A percentile compares a stretch with the other conserved stretches of the same genome.
phyloP scores from a whole-genome alignment of 2,329 filamentous ascomycete genomes.

The Coleophoma crateriformis region DNA sequence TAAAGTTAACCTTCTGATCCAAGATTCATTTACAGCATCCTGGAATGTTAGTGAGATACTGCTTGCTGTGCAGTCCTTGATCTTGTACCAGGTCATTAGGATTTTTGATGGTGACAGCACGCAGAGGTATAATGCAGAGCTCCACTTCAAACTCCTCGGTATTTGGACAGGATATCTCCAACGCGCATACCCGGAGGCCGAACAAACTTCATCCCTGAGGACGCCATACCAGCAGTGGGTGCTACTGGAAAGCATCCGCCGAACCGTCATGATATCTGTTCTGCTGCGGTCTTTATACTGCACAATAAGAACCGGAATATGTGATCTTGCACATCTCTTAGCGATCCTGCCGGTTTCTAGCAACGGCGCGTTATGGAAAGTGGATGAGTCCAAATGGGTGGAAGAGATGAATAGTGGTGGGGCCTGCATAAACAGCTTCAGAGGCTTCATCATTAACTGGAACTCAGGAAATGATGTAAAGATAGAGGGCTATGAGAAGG shows the following conservation, averaged over 20 bases:
- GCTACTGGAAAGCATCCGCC: slow-evolving; percentile 26
- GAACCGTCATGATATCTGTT: slow-evolving; percentile 16
- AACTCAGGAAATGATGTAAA: not conserved
- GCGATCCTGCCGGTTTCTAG: slow-evolving; percentile 7
- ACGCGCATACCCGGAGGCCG: slow-evolving; percentile 1
- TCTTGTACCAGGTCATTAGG: slow-evolving; percentile 24
- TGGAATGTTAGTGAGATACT: slow-evolving; percentile 6
- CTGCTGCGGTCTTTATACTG: slow-evolving; percentile 11
- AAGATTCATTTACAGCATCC: not conserved
- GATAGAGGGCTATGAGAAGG: not conserved
- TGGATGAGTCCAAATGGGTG: not conserved
- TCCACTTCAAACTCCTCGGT: slow-evolving; percentile 16
- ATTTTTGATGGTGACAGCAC: slow-evolving; percentile 22
- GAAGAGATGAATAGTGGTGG: not conserved
- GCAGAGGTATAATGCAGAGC: slow-evolving; percentile 17
- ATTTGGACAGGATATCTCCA: slow-evolving; percentile 18
- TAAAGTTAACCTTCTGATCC: slow-evolving; percentile 5
- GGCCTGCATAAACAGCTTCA: slow-evolving; percentile 2
- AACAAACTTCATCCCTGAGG: not conserved
- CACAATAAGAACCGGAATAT: slow-evolving; percentile 8
- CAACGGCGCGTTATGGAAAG: slow-evolving; percentile 6
- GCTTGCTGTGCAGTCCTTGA: slow-evolving; percentile 15
- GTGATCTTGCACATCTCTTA: slow-evolving; percentile 6
- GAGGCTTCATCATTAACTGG: slow-evolving; percentile 6
- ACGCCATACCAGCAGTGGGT: slow-evolving; percentile 19